Evolutionary conservation across 495 filamentous ascomycete genomes (phyloP).

Genomic region (Podospora comata): DNA sequence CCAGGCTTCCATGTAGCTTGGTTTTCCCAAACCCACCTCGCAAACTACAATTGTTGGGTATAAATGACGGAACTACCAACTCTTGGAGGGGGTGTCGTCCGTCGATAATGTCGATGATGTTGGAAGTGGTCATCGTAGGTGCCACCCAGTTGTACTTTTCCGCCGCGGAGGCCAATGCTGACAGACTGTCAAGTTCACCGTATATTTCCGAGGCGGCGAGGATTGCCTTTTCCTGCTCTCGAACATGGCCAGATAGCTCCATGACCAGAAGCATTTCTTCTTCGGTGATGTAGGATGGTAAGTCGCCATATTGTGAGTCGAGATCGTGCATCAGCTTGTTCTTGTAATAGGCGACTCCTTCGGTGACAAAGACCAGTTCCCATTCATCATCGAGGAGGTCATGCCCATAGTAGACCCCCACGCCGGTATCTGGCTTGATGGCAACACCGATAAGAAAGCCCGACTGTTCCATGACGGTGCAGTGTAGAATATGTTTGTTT

Average conservation of each 20-base stretch:
- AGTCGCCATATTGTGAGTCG: conserved; percentile 79
- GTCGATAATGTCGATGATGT: conserved; percentile 70
- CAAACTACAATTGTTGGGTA: conserved; percentile 75
- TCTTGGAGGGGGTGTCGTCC: conserved; percentile 94
- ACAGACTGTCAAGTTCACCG: conserved; percentile 84
- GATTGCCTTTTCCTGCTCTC: conserved; percentile 67
- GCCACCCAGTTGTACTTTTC: conserved; percentile 66
- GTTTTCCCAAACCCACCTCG: conserved; percentile 51
- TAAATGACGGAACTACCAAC: conserved; percentile 76
- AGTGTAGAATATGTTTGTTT: conserved; percentile 55
- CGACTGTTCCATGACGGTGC: conserved; percentile 83
- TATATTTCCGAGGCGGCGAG: conserved; percentile 67
- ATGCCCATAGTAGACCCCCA: conserved; percentile 64
- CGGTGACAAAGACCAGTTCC: conserved; percentile 75
- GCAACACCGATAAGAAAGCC: conserved; percentile 83
- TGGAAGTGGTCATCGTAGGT: conserved; percentile 68
- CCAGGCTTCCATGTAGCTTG: neutral
- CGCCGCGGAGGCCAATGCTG: conserved; percentile 78
- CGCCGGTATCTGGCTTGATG: conserved; percentile 57
- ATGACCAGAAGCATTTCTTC: conserved; percentile 89
- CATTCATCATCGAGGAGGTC: conserved; percentile 56
- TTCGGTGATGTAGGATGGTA: conserved; percentile 79
- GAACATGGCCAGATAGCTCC: conserved; percentile 66
- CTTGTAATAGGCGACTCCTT: conserved; percentile 79
- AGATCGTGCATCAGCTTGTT: conserved; percentile 79